Evolutionary conservation across 2,329 filamentous ascomycete genomes (phyloP).

Genomic region (Trichoderma hamatum): DNA sequence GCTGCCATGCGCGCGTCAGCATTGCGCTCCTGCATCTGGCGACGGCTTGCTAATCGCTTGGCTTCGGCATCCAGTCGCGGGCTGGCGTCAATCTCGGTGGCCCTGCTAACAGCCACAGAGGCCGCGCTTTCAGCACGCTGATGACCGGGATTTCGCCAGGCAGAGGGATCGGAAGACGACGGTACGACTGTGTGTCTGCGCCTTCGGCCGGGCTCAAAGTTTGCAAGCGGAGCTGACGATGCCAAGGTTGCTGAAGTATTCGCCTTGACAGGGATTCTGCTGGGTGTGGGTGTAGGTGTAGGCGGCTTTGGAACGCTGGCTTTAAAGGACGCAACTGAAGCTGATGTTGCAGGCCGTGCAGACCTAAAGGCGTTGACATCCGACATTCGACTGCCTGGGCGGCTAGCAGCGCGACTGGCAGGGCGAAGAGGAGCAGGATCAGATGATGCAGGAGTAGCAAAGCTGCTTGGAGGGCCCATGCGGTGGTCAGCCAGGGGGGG

Average conservation of each 20-base stretch:
- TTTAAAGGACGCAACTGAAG: slow-evolving; percentile 37
- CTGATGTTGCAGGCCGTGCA: slow-evolving; percentile 36
- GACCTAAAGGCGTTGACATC: slow-evolving; percentile 34
- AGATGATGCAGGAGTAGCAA: slow-evolving; percentile 5
- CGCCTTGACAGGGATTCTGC: slow-evolving; percentile 47
- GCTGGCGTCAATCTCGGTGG: slow-evolving; percentile 39
- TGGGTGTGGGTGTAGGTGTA: slow-evolving; percentile 46
- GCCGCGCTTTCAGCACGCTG: slow-evolving; percentile 49
- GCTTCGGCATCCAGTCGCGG: slow-evolving; percentile 67
- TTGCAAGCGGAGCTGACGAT: slow-evolving; percentile 33
- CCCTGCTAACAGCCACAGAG: slow-evolving; percentile 46
- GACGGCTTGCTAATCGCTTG: slow-evolving; percentile 71
- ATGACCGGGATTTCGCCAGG: slow-evolving; percentile 36
- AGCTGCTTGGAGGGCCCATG: slow-evolving; percentile 44
- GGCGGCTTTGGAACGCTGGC: slow-evolving; percentile 34
- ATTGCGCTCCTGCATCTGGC: slow-evolving; percentile 73
- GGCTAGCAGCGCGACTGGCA: slow-evolving; percentile 32
- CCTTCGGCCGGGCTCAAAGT: slow-evolving; percentile 29
- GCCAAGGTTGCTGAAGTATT: slow-evolving; percentile 9
- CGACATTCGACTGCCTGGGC: slow-evolving; percentile 50
- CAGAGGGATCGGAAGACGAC: slow-evolving; percentile 4
- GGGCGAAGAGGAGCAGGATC: slow-evolving; percentile 23
- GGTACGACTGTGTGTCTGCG: slow-evolving; percentile 26
- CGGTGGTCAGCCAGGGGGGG: slow-evolving; percentile 43
- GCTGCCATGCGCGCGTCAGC: slow-evolving; percentile 77